phyloP scores from a whole-genome alignment of 345 rosid species.

The Citrus trifoliata region DNA sequence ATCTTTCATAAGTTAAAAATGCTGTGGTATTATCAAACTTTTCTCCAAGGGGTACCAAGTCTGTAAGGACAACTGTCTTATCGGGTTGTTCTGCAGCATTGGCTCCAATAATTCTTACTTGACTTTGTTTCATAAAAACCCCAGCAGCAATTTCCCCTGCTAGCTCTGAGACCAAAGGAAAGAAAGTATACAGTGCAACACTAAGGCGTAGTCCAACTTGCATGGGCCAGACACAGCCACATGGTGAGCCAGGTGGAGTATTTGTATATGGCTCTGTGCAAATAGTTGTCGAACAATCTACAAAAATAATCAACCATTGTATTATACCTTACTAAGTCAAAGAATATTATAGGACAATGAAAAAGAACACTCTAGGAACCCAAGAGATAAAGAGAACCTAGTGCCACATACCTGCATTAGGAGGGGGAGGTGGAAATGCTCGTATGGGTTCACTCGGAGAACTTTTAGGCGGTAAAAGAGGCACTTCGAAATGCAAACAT shows the following conservation, averaged over 20 bases:
- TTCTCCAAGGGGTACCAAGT: conserved; percentile 84
- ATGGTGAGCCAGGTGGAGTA: conserved; percentile 92
- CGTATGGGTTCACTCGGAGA: conserved; percentile 51
- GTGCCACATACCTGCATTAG: conserved; percentile 65
- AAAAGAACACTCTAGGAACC: conserved; percentile 2
- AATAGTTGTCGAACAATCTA: conserved; percentile 74
- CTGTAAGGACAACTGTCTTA: conserved; percentile 75
- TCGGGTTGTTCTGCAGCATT: conserved; percentile 85
- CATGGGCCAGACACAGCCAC: conserved; percentile 94
- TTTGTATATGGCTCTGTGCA: conserved; percentile 86
- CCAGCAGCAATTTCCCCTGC: conserved; percentile 79
- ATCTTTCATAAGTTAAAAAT: conserved; percentile 72
- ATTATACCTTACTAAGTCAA: conserved; percentile 14
- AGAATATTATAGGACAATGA: conserved; percentile 4
- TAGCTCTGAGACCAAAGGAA: conserved; percentile 89
- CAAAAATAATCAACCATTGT: conserved; percentile 17
- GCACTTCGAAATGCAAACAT: conserved; percentile 45
- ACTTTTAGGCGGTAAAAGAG: conserved; percentile 33
- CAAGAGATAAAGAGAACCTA: conserved; percentile 2
- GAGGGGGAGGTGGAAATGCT: conserved; percentile 92
- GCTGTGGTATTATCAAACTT: conserved; percentile 80
- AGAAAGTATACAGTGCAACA: conserved; percentile 87
- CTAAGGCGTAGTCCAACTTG: conserved; percentile 77
- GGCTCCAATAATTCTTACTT: conserved; percentile 94
- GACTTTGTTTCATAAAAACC: conserved; percentile 93